phyloP scores from a whole-genome alignment of 176 grass and related monocot species.

The Melocanna baccifera region DNA sequence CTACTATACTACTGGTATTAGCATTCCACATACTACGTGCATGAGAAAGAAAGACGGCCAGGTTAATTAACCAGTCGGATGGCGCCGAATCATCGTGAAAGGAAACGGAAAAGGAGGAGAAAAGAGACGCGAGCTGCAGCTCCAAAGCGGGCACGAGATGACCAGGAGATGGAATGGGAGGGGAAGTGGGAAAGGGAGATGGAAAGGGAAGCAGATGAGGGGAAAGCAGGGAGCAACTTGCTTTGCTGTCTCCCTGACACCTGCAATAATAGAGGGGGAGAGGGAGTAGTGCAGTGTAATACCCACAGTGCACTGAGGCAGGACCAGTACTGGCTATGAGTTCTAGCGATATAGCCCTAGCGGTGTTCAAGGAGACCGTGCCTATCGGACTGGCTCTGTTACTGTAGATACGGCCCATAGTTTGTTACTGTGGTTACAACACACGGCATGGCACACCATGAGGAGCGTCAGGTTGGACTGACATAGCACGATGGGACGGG shows the following conservation, averaged over 20 bases:
- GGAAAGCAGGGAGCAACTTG: constrained; percentile 53
- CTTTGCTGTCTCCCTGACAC: constrained; percentile 60
- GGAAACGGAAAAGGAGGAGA: too few relatives aligned
- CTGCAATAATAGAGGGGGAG: constrained; percentile 33
- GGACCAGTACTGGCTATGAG: background rate
- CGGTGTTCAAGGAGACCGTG: too few relatives aligned
- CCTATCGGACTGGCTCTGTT: too few relatives aligned
- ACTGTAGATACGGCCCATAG: fast-evolving
- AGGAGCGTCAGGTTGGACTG: too few relatives aligned
- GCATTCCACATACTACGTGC: too few relatives aligned
- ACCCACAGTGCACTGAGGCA: background rate
- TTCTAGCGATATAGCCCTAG: background rate
- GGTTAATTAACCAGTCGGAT: too few relatives aligned
- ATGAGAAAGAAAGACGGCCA: too few relatives aligned
- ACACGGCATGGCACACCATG: fast-evolving
- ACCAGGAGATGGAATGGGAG: background rate
- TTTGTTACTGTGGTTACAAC: too few relatives aligned
- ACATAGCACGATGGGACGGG: too few relatives aligned
- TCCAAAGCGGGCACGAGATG: too few relatives aligned
- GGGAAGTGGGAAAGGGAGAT: background rate
- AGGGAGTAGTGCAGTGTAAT: background rate
- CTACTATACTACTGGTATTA: background rate
- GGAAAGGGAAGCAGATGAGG: constrained; percentile 24
- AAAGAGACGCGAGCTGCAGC: too few relatives aligned
- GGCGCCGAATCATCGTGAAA: too few relatives aligned